Conservation (phyloP, 495 filamentous ascomycete genomes). For the Hypoxylon intermedium region DNA sequence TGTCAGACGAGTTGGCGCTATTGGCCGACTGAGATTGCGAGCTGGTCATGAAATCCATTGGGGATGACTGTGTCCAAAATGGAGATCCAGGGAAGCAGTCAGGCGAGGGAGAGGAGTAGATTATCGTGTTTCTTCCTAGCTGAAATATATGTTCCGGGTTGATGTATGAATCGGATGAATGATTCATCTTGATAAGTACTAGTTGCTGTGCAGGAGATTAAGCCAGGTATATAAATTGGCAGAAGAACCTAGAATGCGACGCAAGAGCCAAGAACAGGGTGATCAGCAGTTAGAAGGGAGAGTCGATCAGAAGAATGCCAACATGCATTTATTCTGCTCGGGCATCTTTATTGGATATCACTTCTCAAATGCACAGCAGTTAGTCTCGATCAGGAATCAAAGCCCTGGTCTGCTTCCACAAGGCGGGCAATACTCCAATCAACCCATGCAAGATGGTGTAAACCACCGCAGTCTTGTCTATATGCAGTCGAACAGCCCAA, state of each 20-base stretch:
- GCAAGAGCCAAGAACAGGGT: constrained; percentile 1
- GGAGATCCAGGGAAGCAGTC: not conserved
- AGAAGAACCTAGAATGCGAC: constrained; percentile 6
- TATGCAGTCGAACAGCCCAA: constrained; percentile 6
- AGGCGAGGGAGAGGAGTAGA: constrained; percentile 3
- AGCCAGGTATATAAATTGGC: not conserved
- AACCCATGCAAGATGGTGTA: constrained; percentile 23
- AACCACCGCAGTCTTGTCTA: not conserved
- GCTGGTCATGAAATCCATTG: constrained; percentile 14
- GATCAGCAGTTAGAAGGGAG: not conserved
- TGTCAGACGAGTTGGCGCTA: not conserved
- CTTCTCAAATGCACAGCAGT: not conserved
- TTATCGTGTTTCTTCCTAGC: not conserved
- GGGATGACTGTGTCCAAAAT: constrained; percentile 1
- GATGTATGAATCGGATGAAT: constrained; percentile 7
- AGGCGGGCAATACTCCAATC: constrained; percentile 4
- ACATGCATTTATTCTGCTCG: not conserved
- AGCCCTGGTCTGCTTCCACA: not conserved
- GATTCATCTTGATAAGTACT: constrained; percentile 24
- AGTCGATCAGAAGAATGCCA: constrained; percentile 2
- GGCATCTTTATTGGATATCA: constrained; percentile 8
- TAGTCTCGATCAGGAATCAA: not conserved
- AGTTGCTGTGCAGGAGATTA: not conserved
- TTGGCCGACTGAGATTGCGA: not conserved
- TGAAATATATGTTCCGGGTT: constrained; percentile 11